Base-by-base conservation (phyloP, 208 protist genomes). In the Herpetomonas muscarum region DNA sequence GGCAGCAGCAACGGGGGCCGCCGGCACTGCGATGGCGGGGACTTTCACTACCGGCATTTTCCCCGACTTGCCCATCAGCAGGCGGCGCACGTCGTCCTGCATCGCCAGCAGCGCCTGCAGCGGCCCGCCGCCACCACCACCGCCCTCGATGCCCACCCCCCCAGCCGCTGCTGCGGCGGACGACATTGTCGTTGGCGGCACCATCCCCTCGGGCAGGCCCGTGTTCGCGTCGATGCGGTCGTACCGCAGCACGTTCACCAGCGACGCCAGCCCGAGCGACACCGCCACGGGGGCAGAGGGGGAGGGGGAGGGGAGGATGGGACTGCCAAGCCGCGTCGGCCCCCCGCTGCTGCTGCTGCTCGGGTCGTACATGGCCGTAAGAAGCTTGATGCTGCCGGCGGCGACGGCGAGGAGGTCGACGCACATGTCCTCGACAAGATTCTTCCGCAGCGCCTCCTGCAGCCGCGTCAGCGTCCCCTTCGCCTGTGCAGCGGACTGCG, bases 161-260 rank as follows among this genome's bases (percentile, higher is more conserved):
- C n/a, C n/a, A n/a, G n/a, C n/a, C n/a, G n/a, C n/a, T n/a, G n/a
- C n/a, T n/a, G n/a, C n/a, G n/a, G n/a, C n/a, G n/a, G n/a, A n/a
- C n/a, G n/a, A n/a, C n/a, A n/a, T n/a, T n/a, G n/a, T n/a, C n/a
- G n/a, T n/a, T n/a, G n/a, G n/a, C n/a, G 25, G 26, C 45, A 22
- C 2, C 44, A 78, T 68, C 5, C 73, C 79, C 37, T 92, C 85
- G 17, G 79, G 76, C 54, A 87, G 36, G 6, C 85, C 85, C 25
- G 69, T 92, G n/a, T 55, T 55, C 17, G 68, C 37, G 48, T 92
- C 76, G 28, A 92, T 74, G 26, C 81, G 85, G 67, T 92, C 79
- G 67, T 92, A 92, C 19, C 76, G 72, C 57, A 85, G 73, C 21
- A 61, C 66, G 30, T 58, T 67, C 47, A 92, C 39, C 13, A 74